Conservation (phyloP, 2,329 filamentous ascomycete species). For the Amphichorda felina region DNA sequence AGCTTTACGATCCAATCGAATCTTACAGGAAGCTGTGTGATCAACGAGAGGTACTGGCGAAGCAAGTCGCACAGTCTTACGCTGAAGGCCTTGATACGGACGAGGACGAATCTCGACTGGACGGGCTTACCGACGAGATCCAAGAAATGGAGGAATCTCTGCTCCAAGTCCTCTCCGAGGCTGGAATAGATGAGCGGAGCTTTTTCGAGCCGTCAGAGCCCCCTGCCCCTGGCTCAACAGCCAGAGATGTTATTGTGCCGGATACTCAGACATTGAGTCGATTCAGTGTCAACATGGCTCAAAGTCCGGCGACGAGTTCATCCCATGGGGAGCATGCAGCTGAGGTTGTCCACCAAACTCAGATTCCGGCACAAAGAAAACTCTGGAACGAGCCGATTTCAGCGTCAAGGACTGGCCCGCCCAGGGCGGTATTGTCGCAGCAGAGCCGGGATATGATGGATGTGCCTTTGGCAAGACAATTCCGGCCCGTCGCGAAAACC, state of each 20-base stretch:
- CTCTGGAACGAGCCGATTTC: constrained; percentile 11
- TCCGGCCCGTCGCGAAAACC: not conserved
- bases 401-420: constrained; percentile 8
- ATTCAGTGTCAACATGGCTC: constrained; percentile 18
- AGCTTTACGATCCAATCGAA: constrained; percentile 26
- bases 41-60: constrained; percentile 32
- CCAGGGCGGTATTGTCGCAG: constrained; percentile 11
- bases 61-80: constrained; percentile 36
- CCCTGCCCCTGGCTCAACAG: constrained; percentile 5
- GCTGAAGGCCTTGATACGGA: constrained; percentile 37
- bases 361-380: constrained; percentile 20
- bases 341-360: constrained; percentile 41
- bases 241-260: constrained; percentile 21
- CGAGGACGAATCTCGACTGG: constrained; percentile 36
- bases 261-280: constrained; percentile 28
- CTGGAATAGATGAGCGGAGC: constrained; percentile 29
- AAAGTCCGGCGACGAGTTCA: constrained; percentile 18
- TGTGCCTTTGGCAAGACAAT: constrained; percentile 13
- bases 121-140: constrained; percentile 32
- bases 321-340: constrained; percentile 20
- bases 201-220: constrained; percentile 18
- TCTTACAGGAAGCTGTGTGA: constrained; percentile 27
- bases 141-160: constrained; percentile 30
- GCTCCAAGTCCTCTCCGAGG: constrained; percentile 25
- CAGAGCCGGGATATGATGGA: constrained; percentile 10